Base-by-base conservation (phyloP, 2,329 filamentous ascomycete genomes). In the Decorospora gaudefroyi region DNA sequence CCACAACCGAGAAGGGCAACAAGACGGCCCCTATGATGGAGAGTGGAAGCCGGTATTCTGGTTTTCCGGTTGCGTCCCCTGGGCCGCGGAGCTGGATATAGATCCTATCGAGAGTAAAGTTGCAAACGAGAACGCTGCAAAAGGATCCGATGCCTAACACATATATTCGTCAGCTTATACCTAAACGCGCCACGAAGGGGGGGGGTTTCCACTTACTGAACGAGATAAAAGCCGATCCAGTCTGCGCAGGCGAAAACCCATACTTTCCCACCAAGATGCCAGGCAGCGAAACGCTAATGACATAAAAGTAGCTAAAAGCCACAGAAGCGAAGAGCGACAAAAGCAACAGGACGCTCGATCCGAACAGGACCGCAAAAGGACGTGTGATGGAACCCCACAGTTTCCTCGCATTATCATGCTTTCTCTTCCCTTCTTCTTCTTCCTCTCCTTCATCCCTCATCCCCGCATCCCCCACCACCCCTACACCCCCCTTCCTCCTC, bases 11-110 rank as follows among this genome's bases (percentile, higher is more conserved):
- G 2, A 78, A 21, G 1, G 80, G 79, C 8, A 82, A 63, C 1
- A 68, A 30, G 23, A 79, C 56, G 1, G 68, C 74, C 6, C 78
- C 76, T 15, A 76, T 18, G n/a, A 80, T 73, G 26, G 72, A 57
- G 0, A 83, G 64, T 0, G 80, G 80, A 1, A 84, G 74, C 1
- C 79, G 77, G 57, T 75, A 78, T 58, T 83, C 81, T 1, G 81
- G 79, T 5, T 68, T 70, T 4, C 74, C 78, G 7, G 65, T 68
- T 4, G 65, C 61, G 9, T 73, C 73, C 3, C 70, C 50, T 46
- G 74, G 57, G 4, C 59, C 64, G 15, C 75, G 72, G 7, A 82
- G 72, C 16, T 65, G 61, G 30, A 79, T 58, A 62, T 82, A 83
- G 41, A 83, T 76, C 21, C 70, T 70, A 63, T 84, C 81, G 1